These are phyloP conservation scores for Penicillium taxi DNA, from an alignment of 495 filamentous ascomycete genomes.

Conservation along the genomic window DNA sequence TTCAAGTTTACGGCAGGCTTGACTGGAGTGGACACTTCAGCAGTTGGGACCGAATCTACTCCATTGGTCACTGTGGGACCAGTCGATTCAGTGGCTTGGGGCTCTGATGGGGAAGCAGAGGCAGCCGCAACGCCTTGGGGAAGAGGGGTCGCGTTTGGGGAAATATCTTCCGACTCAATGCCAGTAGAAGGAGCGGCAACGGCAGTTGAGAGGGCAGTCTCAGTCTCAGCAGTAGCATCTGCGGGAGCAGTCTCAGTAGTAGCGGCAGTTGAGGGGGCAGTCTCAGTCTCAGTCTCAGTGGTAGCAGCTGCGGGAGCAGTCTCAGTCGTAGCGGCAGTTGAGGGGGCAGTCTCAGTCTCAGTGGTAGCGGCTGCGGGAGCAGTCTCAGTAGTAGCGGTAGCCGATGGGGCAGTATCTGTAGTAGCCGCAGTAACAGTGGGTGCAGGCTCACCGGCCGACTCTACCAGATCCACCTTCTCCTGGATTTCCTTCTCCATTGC, in stretches of 20 bases:
- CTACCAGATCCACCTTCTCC: conserved; percentile 41
- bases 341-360: conserved; percentile 36
- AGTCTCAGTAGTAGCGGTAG: conserved; percentile 4
- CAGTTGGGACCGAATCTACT: conserved; percentile 13
- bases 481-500: conserved; percentile 62
- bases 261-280: too few species aligned
- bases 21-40: conserved; percentile 15
- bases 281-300: too few species aligned
- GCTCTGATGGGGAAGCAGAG: conserved; percentile 9
- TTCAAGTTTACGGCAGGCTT: conserved; percentile 12
- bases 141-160: conserved; percentile 36
- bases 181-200: too few species aligned
- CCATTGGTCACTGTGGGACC: conserved; percentile 34
- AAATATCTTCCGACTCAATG: conserved; percentile 32
- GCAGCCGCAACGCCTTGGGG: conserved; percentile 11
- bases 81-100: conserved; percentile 4
- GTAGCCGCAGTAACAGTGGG: conserved; percentile 43
- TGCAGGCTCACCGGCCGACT: conserved; percentile 45
- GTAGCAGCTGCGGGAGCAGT: too few species aligned
- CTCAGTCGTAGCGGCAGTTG: conserved; percentile 6
- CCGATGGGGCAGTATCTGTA: conserved; percentile 32
- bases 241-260: too few species aligned
- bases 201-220: too few species aligned
- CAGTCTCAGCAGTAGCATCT: too few species aligned
- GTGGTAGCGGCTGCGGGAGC: conserved; percentile 2